Evolutionary conservation across 176 grass and related monocot species (phyloP).

Genomic region (Rhynchospora tenuis): DNA sequence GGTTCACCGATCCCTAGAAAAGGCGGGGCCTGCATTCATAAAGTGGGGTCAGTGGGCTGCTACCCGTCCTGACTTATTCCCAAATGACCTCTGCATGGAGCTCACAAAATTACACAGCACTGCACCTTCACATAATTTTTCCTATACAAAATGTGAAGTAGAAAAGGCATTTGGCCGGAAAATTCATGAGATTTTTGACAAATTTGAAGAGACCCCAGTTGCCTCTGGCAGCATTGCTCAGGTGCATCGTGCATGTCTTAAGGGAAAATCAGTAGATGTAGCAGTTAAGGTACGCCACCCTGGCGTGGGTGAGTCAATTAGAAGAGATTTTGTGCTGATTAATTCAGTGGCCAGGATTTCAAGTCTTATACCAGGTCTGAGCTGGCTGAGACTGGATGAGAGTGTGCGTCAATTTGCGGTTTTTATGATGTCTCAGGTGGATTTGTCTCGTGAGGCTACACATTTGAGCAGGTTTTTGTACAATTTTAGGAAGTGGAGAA

Average conservation of each 20-base stretch:
- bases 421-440: slow-evolving; percentile 98
- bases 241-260: slow-evolving; percentile 81
- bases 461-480: slow-evolving; percentile 89
- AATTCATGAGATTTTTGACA: slow-evolving; percentile 77
- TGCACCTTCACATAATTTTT: slow-evolving; percentile 76
- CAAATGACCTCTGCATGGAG: slow-evolving; percentile 86
- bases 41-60: slow-evolving; percentile 99
- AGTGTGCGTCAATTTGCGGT: slow-evolving; percentile 85
- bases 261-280: slow-evolving; percentile 52
- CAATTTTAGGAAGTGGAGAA: slow-evolving; percentile 88
- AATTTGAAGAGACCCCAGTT: slow-evolving; percentile 86
- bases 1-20: slow-evolving; percentile 68
- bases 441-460: slow-evolving; percentile 89
- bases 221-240: slow-evolving; percentile 97
- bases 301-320: slow-evolving; percentile 89
- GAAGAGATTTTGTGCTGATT: slow-evolving; percentile 79
- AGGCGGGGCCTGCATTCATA: slow-evolving; percentile 87
- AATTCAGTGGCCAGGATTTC: slow-evolving; percentile 68
- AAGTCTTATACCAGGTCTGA: slow-evolving; percentile 59
- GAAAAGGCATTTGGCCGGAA: slow-evolving; percentile 84
- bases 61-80: slow-evolving; percentile 88
- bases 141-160: slow-evolving; percentile 61
- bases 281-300: slow-evolving; percentile 97
- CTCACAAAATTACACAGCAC: slow-evolving; percentile 83
- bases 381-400: slow-evolving; percentile 95